These are phyloP conservation scores for Pichia californica DNA, from an alignment of 805 yeast genomes.

Conservation along the genomic window DNA sequence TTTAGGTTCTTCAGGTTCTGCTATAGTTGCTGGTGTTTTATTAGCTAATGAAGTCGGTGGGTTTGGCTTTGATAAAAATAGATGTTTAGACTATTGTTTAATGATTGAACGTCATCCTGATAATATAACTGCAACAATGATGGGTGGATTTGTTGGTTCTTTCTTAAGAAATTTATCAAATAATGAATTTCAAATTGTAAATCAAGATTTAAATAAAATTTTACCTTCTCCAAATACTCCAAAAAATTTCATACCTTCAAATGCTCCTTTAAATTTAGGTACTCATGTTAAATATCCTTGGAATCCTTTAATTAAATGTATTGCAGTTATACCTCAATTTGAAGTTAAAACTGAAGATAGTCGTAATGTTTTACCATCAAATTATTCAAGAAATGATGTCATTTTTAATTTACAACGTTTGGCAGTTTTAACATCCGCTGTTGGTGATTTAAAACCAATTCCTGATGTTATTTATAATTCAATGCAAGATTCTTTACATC, in stretches of 20 bases:
- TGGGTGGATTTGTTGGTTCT: slow-evolving; percentile 98
- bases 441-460: slow-evolving; percentile 73
- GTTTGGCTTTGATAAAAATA: slow-evolving; percentile 62
- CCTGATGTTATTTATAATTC: slow-evolving; percentile 82
- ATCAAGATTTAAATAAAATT: slow-evolving; percentile 79
- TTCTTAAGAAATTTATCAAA: slow-evolving; percentile 75
- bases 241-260: slow-evolving; percentile 62
- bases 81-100: slow-evolving; percentile 89
- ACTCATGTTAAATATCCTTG: slow-evolving; percentile 80
- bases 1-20: slow-evolving; percentile 95
- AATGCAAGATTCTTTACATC: slow-evolving; percentile 96
- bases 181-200: slow-evolving; percentile 66
- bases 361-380: slow-evolving; percentile 80
- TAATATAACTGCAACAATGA: slow-evolving; percentile 97
- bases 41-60: slow-evolving; percentile 81
- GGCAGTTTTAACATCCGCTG: slow-evolving; percentile 87
- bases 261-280: slow-evolving; percentile 85
- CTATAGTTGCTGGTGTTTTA: slow-evolving; percentile 94
- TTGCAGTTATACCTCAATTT: slow-evolving; percentile 88
- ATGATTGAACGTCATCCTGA: slow-evolving; percentile 99
- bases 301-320: slow-evolving; percentile 76
- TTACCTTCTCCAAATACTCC: slow-evolving; percentile 40
- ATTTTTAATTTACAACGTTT: slow-evolving; percentile 90
- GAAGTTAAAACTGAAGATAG: slow-evolving; percentile 92
- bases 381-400: slow-evolving; percentile 73